Base-by-base conservation (phyloP, 140 eudicot genomes). In the Anethum foeniculum region DNA sequence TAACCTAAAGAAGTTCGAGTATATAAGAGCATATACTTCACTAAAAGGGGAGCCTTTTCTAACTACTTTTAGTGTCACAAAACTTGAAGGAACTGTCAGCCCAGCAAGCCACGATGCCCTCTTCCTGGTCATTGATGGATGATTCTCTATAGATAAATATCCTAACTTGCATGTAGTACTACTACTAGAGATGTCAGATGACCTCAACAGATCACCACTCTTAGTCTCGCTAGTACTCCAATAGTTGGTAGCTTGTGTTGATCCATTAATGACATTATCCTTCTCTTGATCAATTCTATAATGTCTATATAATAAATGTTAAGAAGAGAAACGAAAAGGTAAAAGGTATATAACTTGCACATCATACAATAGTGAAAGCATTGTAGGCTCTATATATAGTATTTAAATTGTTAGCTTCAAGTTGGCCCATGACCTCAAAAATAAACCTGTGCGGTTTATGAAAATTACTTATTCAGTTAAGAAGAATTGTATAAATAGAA, bases 31-130 rank as follows among this genome's bases (percentile, higher is more conserved):
- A 54, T 64, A 71, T 80, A 89, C 93, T 64, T 82, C 82, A 25
- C 81, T 82, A 11, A 75, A 15, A 89, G 58, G 1, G 93, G 91
- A 77, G 78, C 38, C 60, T 91, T 78, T 7, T 34, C 12, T 58
- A 79, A 87, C 2, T 88, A 91, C 71, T 89, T 81, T 80, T 54
- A 1, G 71, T 46, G 36, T 85, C 91, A 46, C 14, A 58, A 74
- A 79, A 89, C 68, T 87, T 80, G 38, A 80, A 78, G 7, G 71
- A 38, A 21, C 30, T 28, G 34, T 67, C 69, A 0, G 6, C 68
- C 19, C 13, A 36, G 10, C 46, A 38, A 47, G 10, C 76, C 9
- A 30, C 25, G 30, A 5, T 39, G 3, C 23, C 5, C 23, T 51
- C 21, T 23, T 79, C 81, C 39, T 36, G 38, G 38, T 81, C 80